Base-by-base conservation (phyloP, 225 moss, liverwort and hornwort genomes). In the Rhytidiadelphus loreus region DNA sequence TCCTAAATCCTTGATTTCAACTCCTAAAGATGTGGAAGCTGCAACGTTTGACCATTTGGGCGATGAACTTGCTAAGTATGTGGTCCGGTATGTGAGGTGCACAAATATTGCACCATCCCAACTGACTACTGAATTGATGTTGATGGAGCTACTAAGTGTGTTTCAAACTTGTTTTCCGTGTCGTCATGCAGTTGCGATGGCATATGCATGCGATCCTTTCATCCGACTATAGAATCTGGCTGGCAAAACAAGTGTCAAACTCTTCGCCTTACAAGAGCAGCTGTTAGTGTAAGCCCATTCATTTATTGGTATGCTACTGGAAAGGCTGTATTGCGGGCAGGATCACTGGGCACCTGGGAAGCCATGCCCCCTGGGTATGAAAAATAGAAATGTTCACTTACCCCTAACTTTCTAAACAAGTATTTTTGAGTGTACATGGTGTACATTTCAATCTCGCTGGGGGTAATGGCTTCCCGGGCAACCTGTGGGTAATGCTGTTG, bases 261-360 rank as follows among this genome's bases (percentile, higher is more conserved):
- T 77, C 94, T 94, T 87, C 88, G 92, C 65, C 93, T 94, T 66
- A 93, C 93, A 85, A 92, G 91, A 91, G 94, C 93, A 77, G 94
- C 93, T 83, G 91, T 94, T 63, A 93, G 92, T 78, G 94, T 94
- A 92, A 94, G 94, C 81, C 46, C 84, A 81, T 83, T 80, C 78
- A 50, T 48, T 85, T 65, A 73, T 59, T 68, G 65, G 43, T 44
- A 30, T 76, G 66, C 61, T 83, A 37, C 61, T 84, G 52, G 50
- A 74, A 83, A 43, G 71, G 20, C 25, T 52, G 78, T 78, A 52
- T 79, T 90, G 71, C 73, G 44, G 64, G 75, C 74, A 79, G 69
- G 55, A 69, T 83, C 55, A 56, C 41, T n/a, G 69, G 69, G 83
- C 70, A 56, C 41, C 43, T 84, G 39, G 70, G 70, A 70, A 84